These are phyloP conservation scores for Candida easanensis DNA, from an alignment of 805 yeast species.

Conservation along the genomic window DNA sequence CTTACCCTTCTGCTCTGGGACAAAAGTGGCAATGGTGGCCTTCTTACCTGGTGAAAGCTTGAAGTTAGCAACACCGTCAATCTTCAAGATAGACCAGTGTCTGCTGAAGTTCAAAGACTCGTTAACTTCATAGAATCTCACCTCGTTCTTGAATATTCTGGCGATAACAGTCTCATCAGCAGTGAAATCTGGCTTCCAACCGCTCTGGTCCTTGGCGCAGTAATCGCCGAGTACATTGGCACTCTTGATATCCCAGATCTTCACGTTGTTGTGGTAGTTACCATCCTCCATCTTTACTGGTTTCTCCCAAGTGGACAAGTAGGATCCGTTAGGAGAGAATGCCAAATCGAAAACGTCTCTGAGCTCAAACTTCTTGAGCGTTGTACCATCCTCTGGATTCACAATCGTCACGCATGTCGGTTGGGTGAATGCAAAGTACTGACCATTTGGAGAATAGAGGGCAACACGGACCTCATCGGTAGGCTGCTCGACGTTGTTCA, in stretches of 20 bases:
- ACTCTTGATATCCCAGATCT: constrained; percentile 59
- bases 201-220: constrained; percentile 77
- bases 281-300: constrained; percentile 74
- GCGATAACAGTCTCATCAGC: constrained; percentile 74
- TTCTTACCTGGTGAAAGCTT: constrained; percentile 82
- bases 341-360: constrained; percentile 75
- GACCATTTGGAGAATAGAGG: constrained; percentile 65
- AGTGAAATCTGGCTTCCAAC: constrained; percentile 92
- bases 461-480: constrained; percentile 58
- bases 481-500: constrained; percentile 27
- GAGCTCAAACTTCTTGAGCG: constrained; percentile 47
- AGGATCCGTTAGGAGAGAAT: constrained; percentile 87
- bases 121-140: constrained; percentile 63
- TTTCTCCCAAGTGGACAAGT: constrained; percentile 84
- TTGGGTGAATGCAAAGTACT: constrained; percentile 68
- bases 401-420: constrained; percentile 57
- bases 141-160: constrained; percentile 54
- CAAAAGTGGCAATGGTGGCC: constrained; percentile 86
- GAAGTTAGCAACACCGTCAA: constrained; percentile 57
- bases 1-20: constrained; percentile 81
- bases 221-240: constrained; percentile 55
- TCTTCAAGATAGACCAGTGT: constrained; percentile 56
- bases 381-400: constrained; percentile 50
- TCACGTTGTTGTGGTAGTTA: constrained; percentile 75
- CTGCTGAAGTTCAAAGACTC: constrained; percentile 41